phyloP scores from a whole-genome alignment of 169 alveolate genomes.

The Plasmodium fragile region DNA sequence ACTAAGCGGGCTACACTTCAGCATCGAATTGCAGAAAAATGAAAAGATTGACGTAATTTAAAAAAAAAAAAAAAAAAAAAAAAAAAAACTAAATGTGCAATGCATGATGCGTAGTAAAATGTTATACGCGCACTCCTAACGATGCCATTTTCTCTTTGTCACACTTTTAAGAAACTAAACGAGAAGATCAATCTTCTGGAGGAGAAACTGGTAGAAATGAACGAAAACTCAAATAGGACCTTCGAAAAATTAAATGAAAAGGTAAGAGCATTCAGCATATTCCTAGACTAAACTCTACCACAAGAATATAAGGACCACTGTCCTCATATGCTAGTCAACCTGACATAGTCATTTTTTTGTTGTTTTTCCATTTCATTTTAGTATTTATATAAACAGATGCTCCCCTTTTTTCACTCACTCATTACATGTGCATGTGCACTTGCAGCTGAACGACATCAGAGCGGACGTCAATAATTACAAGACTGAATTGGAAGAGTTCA shows the following conservation, averaged over 20 bases:
- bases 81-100: not conserved
- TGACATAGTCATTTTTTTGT: not conserved
- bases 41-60: slow-evolving; percentile 69
- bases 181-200: slow-evolving; percentile 44
- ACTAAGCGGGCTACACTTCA: slow-evolving; percentile 66
- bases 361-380: not conserved
- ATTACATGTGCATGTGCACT: not conserved
- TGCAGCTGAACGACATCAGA: slow-evolving; percentile 58
- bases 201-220: slow-evolving; percentile 64
- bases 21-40: slow-evolving; percentile 72
- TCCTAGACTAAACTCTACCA: not conserved
- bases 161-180: slow-evolving; percentile 27
- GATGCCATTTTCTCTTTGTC: not conserved
- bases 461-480: slow-evolving; percentile 58
- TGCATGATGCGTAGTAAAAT: not conserved
- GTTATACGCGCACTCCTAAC: not conserved
- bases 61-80: not conserved
- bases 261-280: slow-evolving; percentile 6
- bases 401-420: not conserved
- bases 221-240: slow-evolving; percentile 65
- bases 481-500: slow-evolving; percentile 60
- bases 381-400: not conserved
- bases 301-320: not conserved
- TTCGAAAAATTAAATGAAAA: slow-evolving; percentile 73
- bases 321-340: not conserved